phyloP scores from a whole-genome alignment of 164 flowering plant genomes.

The Berberis vulgaris region DNA sequence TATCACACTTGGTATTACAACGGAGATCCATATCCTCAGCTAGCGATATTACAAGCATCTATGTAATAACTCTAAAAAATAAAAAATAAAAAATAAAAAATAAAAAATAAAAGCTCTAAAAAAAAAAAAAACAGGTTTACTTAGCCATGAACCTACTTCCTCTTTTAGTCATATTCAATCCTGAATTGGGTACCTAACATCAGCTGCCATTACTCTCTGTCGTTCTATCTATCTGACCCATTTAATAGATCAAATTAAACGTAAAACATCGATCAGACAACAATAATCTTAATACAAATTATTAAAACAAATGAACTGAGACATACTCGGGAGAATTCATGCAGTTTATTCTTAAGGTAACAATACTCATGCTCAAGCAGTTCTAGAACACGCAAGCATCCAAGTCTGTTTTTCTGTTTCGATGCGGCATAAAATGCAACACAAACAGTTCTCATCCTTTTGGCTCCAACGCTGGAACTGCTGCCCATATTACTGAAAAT shows the following conservation, averaged over 20 bases:
- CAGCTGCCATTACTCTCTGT: conserved; percentile 58
- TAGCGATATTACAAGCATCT: too few relatives aligned
- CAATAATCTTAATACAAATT: background rate
- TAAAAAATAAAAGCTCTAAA: too few relatives aligned
- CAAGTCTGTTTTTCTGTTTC: conserved; percentile 62
- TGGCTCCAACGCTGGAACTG: conserved; percentile 98
- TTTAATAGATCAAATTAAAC: background rate
- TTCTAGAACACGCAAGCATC: conserved; percentile 83
- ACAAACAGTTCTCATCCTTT: conserved; percentile 68
- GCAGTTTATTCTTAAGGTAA: conserved; percentile 76
- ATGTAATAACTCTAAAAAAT: too few relatives aligned
- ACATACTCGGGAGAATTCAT: conserved; percentile 74
- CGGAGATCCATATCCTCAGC: too few relatives aligned
- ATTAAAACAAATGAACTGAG: background rate
- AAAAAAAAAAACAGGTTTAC: too few relatives aligned
- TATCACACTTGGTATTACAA: too few relatives aligned
- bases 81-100: too few relatives aligned
- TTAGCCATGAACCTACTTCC: background rate
- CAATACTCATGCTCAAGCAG: conserved; percentile 79
- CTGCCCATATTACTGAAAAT: conserved; percentile 46
- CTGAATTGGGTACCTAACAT: conserved; percentile 49
- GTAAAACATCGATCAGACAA: background rate
- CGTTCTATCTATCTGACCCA: conserved; percentile 46
- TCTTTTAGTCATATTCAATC: background rate
- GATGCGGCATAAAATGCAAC: conserved; percentile 84